phyloP scores from a whole-genome alignment of 192 early-diverging fungal species.

The Diversispora eburnea region DNA sequence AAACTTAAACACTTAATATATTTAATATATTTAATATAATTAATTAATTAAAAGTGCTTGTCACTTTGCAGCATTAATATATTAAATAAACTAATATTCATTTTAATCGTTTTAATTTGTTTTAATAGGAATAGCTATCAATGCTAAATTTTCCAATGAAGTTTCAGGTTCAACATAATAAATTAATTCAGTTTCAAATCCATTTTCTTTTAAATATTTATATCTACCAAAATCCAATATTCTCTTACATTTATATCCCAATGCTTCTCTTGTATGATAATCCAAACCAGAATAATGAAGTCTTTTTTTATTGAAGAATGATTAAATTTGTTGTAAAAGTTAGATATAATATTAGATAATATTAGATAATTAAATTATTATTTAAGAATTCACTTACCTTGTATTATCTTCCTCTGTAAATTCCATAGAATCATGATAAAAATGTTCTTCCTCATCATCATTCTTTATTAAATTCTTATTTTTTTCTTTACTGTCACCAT shows the following conservation, averaged over 20 bases:
- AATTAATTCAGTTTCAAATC: slow-evolving; percentile 66
- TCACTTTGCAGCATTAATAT: too few species aligned
- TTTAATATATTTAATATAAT: too few species aligned
- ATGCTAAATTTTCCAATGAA: slow-evolving; percentile 71
- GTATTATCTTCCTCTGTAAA: slow-evolving; percentile 36
- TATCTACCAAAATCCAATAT: slow-evolving; percentile 74
- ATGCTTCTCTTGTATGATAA: slow-evolving; percentile 53
- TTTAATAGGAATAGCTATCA: slow-evolving; percentile 51
- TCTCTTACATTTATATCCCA: slow-evolving; percentile 74
- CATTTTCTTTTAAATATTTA: slow-evolving; percentile 49
- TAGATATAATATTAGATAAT: not conserved
- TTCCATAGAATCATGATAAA: slow-evolving; percentile 41
- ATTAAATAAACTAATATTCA: not conserved
- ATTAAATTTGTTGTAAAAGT: not conserved
- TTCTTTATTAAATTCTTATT: too few species aligned
- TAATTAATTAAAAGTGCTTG: not conserved
- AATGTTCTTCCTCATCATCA: slow-evolving; percentile 37
- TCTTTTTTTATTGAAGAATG: slow-evolving; percentile 32
- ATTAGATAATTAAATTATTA: not conserved
- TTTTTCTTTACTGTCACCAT: slow-evolving; percentile 19
- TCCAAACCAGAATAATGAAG: slow-evolving; percentile 68
- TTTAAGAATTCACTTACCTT: slow-evolving; percentile 23
- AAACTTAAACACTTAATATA: too few species aligned
- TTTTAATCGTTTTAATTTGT: not conserved
- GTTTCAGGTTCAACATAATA: slow-evolving; percentile 65